A percentile compares a stretch with the other conserved stretches of the same genome.
These are phyloP conservation scores for Aspergillus pseudotamarii DNA, from an alignment of 2,329 filamentous ascomycete species.

Conservation along the genomic window DNA sequence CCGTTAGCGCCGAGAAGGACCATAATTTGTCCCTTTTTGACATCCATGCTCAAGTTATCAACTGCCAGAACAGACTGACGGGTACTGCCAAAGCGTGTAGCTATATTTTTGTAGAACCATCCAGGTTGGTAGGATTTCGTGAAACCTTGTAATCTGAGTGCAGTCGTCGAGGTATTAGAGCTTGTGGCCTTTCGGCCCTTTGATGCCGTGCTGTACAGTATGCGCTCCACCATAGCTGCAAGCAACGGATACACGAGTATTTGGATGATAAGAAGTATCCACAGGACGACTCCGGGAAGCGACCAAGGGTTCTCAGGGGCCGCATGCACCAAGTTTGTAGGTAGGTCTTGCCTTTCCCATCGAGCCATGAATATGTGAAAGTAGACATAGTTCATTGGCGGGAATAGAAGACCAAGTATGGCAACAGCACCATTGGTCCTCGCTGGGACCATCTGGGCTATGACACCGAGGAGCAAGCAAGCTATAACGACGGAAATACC, in stretches of 20 bases:
- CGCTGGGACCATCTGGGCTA: constrained; percentile 72
- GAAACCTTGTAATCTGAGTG: constrained; percentile 72
- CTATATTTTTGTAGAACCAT: constrained; percentile 56
- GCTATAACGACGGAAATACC: constrained; percentile 77
- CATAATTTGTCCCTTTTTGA: constrained; percentile 78
- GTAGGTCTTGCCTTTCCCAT: constrained; percentile 66
- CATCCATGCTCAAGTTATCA: constrained; percentile 69
- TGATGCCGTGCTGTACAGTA: constrained; percentile 74
- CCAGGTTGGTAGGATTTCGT: constrained; percentile 77
- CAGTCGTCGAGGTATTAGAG: constrained; percentile 46
- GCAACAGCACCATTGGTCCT: constrained; percentile 66
- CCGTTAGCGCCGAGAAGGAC: constrained; percentile 88
- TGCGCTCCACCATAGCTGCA: constrained; percentile 72
- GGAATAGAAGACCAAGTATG: constrained; percentile 75
- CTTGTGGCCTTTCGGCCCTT: constrained; percentile 54
- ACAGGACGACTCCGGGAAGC: constrained; percentile 74
- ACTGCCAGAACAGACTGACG: constrained; percentile 78
- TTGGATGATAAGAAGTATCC: constrained; percentile 76
- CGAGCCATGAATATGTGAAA: constrained; percentile 76
- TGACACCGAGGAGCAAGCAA: constrained; percentile 74
- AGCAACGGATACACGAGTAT: constrained; percentile 76
- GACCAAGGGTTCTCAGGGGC: constrained; percentile 69
- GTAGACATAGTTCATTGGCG: constrained; percentile 85
- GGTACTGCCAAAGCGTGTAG: constrained; percentile 50
- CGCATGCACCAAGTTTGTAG: constrained; percentile 62